These are phyloP conservation scores for Hortiboletus campestris DNA, from an alignment of 768 basidiomycete genomes.

Conservation along the genomic window DNA sequence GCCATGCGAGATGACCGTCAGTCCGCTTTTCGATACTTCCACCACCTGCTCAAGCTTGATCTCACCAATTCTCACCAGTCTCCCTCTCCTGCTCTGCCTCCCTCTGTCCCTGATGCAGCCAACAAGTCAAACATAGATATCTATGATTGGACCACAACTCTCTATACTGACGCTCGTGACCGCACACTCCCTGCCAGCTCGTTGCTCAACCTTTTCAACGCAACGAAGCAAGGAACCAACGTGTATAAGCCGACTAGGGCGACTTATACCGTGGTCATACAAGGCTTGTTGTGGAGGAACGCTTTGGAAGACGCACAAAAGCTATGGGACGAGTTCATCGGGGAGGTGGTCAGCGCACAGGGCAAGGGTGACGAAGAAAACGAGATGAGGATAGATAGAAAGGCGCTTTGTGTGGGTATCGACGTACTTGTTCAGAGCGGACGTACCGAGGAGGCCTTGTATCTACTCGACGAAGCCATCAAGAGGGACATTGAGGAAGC, in stretches of 20 bases:
- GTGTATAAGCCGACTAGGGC: constrained; percentile 41
- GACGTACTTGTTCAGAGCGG: constrained; percentile 45
- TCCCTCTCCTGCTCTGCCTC: background rate
- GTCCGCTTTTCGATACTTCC: constrained; percentile 49
- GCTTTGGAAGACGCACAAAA: constrained; percentile 39
- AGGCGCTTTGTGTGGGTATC: constrained; percentile 50
- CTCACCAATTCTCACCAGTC: constrained; percentile 10
- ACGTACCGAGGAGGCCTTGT: constrained; percentile 48
- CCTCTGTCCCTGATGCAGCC: background rate
- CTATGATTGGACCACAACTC: constrained; percentile 46
- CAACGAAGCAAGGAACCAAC: constrained; percentile 25
- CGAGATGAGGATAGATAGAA: constrained; percentile 39
- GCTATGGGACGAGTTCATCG: constrained; percentile 43
- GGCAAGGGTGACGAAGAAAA: background rate
- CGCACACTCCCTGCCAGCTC: constrained; percentile 25
- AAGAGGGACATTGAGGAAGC: constrained; percentile 18
- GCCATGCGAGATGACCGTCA: constrained; percentile 39
- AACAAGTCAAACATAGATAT: constrained; percentile 37
- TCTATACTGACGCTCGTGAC: constrained; percentile 47
- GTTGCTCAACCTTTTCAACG: constrained; percentile 40
- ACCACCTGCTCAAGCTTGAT: constrained; percentile 34
- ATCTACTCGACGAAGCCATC: constrained; percentile 44
- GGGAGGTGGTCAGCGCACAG: constrained; percentile 7
- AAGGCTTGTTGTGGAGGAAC: constrained; percentile 47
- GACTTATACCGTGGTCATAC: constrained; percentile 54